phyloP scores from a whole-genome alignment of 768 basidiomycete genomes.

The Tricholomella constricta region DNA sequence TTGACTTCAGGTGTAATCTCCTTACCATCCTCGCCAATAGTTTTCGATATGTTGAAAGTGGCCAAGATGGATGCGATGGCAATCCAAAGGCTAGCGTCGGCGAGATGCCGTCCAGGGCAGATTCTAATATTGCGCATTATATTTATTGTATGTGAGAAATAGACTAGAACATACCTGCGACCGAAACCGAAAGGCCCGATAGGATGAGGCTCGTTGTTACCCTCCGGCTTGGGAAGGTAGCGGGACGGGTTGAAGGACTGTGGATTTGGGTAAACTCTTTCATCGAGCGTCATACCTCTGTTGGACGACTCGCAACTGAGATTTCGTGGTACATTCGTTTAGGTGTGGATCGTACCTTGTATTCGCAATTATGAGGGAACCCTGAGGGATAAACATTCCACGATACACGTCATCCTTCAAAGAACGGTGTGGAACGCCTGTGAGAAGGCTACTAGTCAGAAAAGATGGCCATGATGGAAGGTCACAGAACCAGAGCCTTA shows the following conservation, averaged over 20 bases:
- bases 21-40: constrained; percentile 31
- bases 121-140: constrained; percentile 17
- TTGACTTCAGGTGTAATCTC: constrained; percentile 38
- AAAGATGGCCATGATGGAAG: too few species aligned
- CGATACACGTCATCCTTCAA: constrained; percentile 39
- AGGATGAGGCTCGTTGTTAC: constrained; percentile 14
- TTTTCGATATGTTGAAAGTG: constrained; percentile 39
- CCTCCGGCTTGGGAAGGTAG: constrained; percentile 29
- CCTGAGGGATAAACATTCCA: constrained; percentile 20
- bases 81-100: constrained; percentile 39
- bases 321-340: neutral
- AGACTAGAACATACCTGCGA: constrained; percentile 2
- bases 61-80: constrained; percentile 20
- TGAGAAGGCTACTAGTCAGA: neutral
- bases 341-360: constrained; percentile 4
- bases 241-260: constrained; percentile 42
- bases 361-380: constrained; percentile 14
- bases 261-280: constrained; percentile 39
- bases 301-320: neutral
- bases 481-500: neutral
- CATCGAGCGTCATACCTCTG: constrained; percentile 43
- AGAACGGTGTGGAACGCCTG: constrained; percentile 17
- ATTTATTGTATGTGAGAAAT: neutral
- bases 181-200: constrained; percentile 24
- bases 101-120: constrained; percentile 47